Evolutionary conservation across 2,329 filamentous ascomycete genomes (phyloP).

Genomic region (Tolypocladium paradoxum): DNA sequence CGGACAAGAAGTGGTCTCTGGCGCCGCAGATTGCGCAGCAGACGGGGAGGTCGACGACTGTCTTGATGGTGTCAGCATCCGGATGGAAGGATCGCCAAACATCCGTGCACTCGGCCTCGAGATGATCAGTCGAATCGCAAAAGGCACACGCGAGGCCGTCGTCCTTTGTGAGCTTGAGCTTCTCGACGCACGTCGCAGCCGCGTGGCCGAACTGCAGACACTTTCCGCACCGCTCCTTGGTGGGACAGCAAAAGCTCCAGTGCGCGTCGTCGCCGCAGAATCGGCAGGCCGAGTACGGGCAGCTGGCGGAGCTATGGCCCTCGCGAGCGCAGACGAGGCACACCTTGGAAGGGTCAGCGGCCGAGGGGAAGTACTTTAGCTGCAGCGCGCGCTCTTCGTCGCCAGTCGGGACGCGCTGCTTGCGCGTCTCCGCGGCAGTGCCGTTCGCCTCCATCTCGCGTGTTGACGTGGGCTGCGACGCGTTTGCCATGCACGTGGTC

Average conservation of each 20-base stretch:
- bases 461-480: neutral
- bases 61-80: constrained; percentile 27
- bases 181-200: constrained; percentile 40
- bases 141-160: constrained; percentile 49
- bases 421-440: constrained; percentile 1
- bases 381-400: constrained; percentile 28
- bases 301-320: constrained; percentile 34
- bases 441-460: neutral
- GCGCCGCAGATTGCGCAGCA: constrained; percentile 48
- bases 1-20: constrained; percentile 43
- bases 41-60: constrained; percentile 36
- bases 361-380: constrained; percentile 40
- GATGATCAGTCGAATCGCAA: constrained; percentile 45
- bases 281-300: constrained; percentile 35
- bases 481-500: neutral
- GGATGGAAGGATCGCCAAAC: constrained; percentile 49
- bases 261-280: constrained; percentile 37
- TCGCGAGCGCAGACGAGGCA: constrained; percentile 41
- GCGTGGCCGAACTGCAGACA: constrained; percentile 55
- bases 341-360: constrained; percentile 27
- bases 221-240: constrained; percentile 38
- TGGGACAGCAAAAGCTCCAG: constrained; percentile 39
- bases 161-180: constrained; percentile 38
- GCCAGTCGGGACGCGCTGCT: constrained; percentile 13
- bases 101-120: constrained; percentile 47